Base-by-base conservation (phyloP, 129 eudicot species). In the Helianthus annuus region DNA sequence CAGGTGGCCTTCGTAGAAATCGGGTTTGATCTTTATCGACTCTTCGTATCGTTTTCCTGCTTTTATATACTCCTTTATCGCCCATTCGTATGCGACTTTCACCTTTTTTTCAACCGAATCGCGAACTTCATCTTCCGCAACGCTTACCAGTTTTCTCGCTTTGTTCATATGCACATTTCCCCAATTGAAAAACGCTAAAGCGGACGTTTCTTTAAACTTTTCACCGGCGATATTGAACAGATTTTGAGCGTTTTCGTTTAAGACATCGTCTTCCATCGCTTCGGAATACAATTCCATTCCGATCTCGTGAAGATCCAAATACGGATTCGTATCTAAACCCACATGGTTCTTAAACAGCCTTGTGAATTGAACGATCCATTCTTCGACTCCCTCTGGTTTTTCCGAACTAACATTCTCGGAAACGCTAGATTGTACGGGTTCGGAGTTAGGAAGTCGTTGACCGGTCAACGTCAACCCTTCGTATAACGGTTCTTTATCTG, bases 151-250 rank as follows among this genome's bases (percentile, higher is more conserved):
- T 72, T 84, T 94, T 73, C 96, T 83, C 69, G 97, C 97, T 79
- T 72, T 90, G 22, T 94, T 87, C 96, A 94, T 78, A 84, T 94
- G 98, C 60, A 94, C 88, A 65, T 94, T 94, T 15, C 98, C 98
- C 87, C 90, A 82, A 48, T 94, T 90, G 74, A 94, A 88, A 16
- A 87, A 79, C 16, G 98, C 91, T 73, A 94, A 84, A 80, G 97
- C 98, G 29, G 96, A 79, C 97, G 88, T 89, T 62, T 94, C 98
- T 82, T 94, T 89, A 68, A 94, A 94, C 79, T 86, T 82, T 42
- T 79, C 85, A 13, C 83, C 86, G 3, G 97, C 87, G 29, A 88
- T 85, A 17, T 87, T 90, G 38, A 90, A 87, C 16, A 94, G 81
- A 56, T 76, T 81, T 68, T 86, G 91, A 19, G 97, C 87, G 71